Conservation (phyloP, 768 basidiomycete species). For the Podaxis sp. region DNA sequence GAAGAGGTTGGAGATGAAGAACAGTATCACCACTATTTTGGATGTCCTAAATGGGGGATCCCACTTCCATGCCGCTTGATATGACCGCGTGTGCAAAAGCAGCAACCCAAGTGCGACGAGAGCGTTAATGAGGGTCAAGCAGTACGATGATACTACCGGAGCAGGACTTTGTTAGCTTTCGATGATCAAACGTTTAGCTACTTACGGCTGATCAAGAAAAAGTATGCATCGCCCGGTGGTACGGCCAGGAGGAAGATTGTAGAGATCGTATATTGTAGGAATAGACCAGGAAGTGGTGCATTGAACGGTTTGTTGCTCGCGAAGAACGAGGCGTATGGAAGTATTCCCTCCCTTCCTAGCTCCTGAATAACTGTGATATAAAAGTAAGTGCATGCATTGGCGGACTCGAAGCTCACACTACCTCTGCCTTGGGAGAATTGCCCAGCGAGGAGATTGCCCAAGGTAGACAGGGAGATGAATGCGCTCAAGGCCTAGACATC, state of each 20-base stretch:
- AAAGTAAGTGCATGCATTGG: background rate
- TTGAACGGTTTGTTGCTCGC: constrained; percentile 71
- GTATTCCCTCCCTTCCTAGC: constrained; percentile 67
- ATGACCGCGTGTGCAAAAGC: constrained; percentile 51
- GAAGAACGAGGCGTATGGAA: constrained; percentile 67
- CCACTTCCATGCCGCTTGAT: constrained; percentile 48
- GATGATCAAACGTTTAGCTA: background rate
- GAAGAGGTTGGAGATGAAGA: constrained; percentile 67
- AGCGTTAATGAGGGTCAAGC: constrained; percentile 55
- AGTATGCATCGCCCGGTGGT: constrained; percentile 74
- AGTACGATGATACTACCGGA: constrained; percentile 55
- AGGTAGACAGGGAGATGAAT: constrained; percentile 61
- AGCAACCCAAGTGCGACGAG: constrained; percentile 62
- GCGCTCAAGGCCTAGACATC: constrained; percentile 50
- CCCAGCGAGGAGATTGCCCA: constrained; percentile 64
- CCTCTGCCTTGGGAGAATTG: constrained; percentile 70
- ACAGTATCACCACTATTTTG: constrained; percentile 46
- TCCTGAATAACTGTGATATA: constrained; percentile 63
- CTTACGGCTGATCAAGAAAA: constrained; percentile 64
- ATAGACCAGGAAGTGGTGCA: constrained; percentile 63
- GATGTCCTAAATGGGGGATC: constrained; percentile 64
- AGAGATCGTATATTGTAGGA: constrained; percentile 62
- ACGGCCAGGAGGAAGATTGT: constrained; percentile 51
- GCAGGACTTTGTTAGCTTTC: background rate
- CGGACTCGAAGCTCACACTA: constrained; percentile 22